Evolutionary conservation across 1,284 basidiomycete species (phyloP).

Genomic region (Cerrena zonata): DNA sequence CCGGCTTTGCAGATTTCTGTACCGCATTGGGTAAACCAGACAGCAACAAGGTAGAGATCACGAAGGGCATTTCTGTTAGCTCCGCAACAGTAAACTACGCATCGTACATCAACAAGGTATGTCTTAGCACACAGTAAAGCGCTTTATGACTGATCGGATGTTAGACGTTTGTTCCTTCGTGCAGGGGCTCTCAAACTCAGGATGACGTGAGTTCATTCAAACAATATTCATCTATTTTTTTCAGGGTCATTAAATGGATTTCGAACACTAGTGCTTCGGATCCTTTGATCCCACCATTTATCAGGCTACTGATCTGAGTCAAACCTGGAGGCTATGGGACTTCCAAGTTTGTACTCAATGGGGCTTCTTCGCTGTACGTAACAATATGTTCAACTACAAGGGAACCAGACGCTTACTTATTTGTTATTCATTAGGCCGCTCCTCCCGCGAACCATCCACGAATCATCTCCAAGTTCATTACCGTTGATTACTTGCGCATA

Average conservation of each 20-base stretch:
- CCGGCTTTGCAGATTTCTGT: conserved; percentile 66
- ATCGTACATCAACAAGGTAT: conserved; percentile 61
- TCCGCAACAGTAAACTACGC: conserved; percentile 69
- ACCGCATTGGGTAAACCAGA: conserved; percentile 42
- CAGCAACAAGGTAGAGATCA: conserved; percentile 9
- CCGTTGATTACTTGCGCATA: conserved; percentile 70
- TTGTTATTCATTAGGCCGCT: conserved; percentile 20
- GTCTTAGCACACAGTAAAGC: conserved; percentile 8
- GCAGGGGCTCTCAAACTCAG: conserved; percentile 46
- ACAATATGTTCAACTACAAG: too few relatives aligned
- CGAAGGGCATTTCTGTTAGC: conserved; percentile 31
- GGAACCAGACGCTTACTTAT: not conserved
- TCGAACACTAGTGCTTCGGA: conserved; percentile 88
- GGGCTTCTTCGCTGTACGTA: conserved; percentile 74
- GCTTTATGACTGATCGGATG: not conserved
- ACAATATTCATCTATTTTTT: too few relatives aligned
- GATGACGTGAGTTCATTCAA: conserved; percentile 55
- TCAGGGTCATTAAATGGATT: too few relatives aligned
- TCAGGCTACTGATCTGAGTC: conserved; percentile 54
- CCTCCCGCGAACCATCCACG: conserved; percentile 56
- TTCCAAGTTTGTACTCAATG: conserved; percentile 90
- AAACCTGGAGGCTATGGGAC: conserved; percentile 78
- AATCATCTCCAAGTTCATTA: conserved; percentile 69
- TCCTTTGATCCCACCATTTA: conserved; percentile 65
- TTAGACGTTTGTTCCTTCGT: conserved; percentile 53